Evolutionary conservation across 192 early-diverging fungal species (phyloP), one percentile per base, ranked within the genome.

Genomic region (Backusella liffmaniae): DNA sequence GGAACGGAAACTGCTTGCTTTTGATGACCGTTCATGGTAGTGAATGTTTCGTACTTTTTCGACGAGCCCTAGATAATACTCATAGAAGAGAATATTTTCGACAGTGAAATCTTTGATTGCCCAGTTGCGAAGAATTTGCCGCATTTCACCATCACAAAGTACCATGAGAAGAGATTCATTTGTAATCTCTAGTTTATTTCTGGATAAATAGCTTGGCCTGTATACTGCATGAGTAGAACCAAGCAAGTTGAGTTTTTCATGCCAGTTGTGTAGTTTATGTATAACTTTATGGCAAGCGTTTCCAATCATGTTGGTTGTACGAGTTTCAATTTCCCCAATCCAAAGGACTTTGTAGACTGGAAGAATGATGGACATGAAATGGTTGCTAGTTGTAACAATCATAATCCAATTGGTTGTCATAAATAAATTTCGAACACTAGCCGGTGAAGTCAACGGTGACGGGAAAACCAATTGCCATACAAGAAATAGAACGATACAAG

Each of bases 401-500:
- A 75, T 21, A 46, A 68, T 44, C 74, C 74, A 75, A 34, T 75
- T 75, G 36, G 36, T 21, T 35, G 74, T 18, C 21, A 39, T 39
- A 18, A 67, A 75, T 34, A 44, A 12, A 18, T n/a, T 16, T 67
- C 35, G 37, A 0, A 35, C 1, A 5, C 15, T 39, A 49, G n/a
- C 4, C 5, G 23, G 74, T 32, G 13, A n/a, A 15, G 5, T 16
- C n/a, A 18, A 18, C 2, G 70, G 51, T 5, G 65, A 56, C 7
- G 26, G 37, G n/a, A 67, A 75, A 0, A 26, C 44, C 29, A 46
- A 9, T 15, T 41, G 79, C 75, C 88, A 82, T 2, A 85, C 41
- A 29, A 91, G 70, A 56, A 76, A 87, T 0, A 85, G 23, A 3
- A 79, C 37, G 26, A 83, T 76, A 4, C 76, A 80, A 7, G 84